Conservation (phyloP, 2,329 filamentous ascomycete genomes). For the Fusarium agapanthi region DNA sequence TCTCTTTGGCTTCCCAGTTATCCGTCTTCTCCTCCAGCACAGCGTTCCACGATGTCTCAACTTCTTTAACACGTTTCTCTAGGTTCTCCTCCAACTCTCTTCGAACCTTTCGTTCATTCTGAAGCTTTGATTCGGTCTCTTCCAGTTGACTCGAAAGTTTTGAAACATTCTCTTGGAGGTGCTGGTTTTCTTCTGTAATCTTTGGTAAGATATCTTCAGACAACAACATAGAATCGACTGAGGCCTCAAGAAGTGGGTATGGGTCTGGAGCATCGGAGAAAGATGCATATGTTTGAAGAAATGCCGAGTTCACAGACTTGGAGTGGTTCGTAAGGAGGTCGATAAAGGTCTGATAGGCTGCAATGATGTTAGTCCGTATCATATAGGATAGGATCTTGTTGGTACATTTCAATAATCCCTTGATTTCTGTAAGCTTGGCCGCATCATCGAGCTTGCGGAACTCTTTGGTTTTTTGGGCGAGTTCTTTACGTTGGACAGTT, state of each 20-base stretch:
- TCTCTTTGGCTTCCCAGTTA: constrained; percentile 96
- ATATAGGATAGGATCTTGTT: background rate
- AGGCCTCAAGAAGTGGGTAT: constrained; percentile 94
- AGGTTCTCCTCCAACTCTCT: constrained; percentile 80
- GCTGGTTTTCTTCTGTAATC: constrained; percentile 86
- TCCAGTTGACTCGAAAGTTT: constrained; percentile 84
- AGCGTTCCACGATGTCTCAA: constrained; percentile 88
- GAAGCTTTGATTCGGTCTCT: constrained; percentile 80
- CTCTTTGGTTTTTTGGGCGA: constrained; percentile 99
- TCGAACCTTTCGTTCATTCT: constrained; percentile 77
- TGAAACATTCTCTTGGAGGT: constrained; percentile 80
- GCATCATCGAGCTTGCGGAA: constrained; percentile 93
- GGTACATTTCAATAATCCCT: constrained; percentile 84
- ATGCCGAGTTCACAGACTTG: constrained; percentile 91
- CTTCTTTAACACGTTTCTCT: constrained; percentile 84
- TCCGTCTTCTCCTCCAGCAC: constrained; percentile 93
- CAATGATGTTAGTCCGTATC: constrained; percentile 12
- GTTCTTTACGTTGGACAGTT: constrained; percentile 93
- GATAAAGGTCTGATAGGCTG: constrained; percentile 97
- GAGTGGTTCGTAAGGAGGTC: constrained; percentile 96
- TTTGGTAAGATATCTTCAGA: constrained; percentile 93
- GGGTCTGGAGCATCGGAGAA: constrained; percentile 96
- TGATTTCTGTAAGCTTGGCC: constrained; percentile 86
- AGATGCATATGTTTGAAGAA: constrained; percentile 90
- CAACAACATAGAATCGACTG: constrained; percentile 90